Conservation (phyloP, 2,329 filamentous ascomycete species). For the Leptosphaerulina australis region DNA sequence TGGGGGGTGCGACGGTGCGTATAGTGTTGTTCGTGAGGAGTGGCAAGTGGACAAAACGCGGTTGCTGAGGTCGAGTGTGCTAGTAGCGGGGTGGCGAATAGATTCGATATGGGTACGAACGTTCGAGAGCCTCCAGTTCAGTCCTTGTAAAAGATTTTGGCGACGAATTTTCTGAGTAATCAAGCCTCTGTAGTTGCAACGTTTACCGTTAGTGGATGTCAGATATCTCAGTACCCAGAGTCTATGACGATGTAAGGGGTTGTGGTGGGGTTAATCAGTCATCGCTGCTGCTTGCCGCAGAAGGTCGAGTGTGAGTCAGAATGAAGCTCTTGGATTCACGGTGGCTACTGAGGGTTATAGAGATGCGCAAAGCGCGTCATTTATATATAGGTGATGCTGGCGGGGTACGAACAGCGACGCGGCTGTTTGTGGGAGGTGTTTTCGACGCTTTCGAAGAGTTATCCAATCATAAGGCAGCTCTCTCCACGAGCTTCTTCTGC, state of each 20-base stretch:
- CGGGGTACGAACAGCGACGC: constrained; percentile 19
- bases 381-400: constrained; percentile 17
- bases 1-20: neutral
- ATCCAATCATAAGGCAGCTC: constrained; percentile 33
- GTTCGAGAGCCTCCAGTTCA: constrained; percentile 1
- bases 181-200: neutral
- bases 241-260: constrained; percentile 39
- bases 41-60: constrained; percentile 16
- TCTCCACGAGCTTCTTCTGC: constrained; percentile 36
- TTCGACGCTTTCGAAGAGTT: constrained; percentile 15
- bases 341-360: constrained; percentile 3
- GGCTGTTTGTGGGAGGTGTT: constrained; percentile 32
- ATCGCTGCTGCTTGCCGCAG: constrained; percentile 20
- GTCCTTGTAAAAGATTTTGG: neutral
- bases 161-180: neutral
- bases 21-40: neutral
- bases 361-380: constrained; percentile 11
- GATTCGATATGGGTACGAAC: constrained; percentile 5
- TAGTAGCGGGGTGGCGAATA: constrained; percentile 17
- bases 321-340: neutral
- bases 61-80: constrained; percentile 9
- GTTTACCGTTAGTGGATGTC: constrained; percentile 24
- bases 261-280: constrained; percentile 32
- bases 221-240: constrained; percentile 20
- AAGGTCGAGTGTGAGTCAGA: neutral